Evolutionary conservation across 2,329 filamentous ascomycete species (phyloP).

Genomic region (Coniochaeta hoffmannii): DNA sequence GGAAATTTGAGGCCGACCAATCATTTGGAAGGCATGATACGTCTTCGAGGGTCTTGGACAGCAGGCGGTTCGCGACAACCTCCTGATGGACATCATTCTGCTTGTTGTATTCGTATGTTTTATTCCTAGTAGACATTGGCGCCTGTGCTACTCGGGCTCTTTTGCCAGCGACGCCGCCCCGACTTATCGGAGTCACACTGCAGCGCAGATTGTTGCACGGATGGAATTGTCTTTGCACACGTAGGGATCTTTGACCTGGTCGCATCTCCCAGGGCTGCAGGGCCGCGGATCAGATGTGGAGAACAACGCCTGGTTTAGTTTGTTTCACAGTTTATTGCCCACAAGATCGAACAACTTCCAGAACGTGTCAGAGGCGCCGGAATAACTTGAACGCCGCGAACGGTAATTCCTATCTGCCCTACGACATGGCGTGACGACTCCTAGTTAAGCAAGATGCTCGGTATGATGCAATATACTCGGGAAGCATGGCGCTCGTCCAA

Average conservation of each 20-base stretch:
- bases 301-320: neutral
- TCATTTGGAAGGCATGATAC: neutral
- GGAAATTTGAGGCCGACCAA: neutral
- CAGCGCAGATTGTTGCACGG: neutral
- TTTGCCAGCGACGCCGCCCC: too few species aligned
- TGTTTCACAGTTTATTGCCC: neutral
- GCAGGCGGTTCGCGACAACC: neutral
- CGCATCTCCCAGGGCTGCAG: neutral
- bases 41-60: neutral
- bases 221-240: slow-evolving; percentile 1
- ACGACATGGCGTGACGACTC: neutral
- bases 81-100: too few species aligned
- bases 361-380: neutral
- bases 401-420: neutral
- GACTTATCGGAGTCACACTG: neutral
- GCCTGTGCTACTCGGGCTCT: neutral
- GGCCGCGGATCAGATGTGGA: neutral
- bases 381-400: neutral
- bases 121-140: neutral
- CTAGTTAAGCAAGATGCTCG: neutral
- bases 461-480: too few species aligned
- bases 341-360: neutral
- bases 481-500: too few species aligned
- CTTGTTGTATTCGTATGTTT: neutral
- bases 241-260: neutral